phyloP scores from a whole-genome alignment of 169 alveolate species.

The Babesia ovis region DNA sequence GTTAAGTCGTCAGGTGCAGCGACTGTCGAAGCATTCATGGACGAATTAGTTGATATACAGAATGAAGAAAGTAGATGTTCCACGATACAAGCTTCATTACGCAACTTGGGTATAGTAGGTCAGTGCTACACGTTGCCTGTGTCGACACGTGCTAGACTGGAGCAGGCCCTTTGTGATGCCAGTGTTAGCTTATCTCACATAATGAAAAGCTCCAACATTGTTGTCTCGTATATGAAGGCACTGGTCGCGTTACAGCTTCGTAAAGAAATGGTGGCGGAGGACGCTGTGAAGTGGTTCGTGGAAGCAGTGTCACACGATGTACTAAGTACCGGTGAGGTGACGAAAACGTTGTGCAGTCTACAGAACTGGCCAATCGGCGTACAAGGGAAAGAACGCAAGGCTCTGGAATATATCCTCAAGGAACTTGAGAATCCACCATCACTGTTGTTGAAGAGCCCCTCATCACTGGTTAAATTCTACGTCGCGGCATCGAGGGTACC shows the following conservation, averaged over 20 bases:
- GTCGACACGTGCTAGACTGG: conserved; percentile 32
- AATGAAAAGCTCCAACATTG: not conserved
- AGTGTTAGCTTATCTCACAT: conserved; percentile 1
- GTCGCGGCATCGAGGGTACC: conserved; percentile 23
- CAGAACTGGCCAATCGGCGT: conserved; percentile 17
- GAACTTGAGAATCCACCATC: not conserved
- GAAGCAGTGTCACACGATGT: conserved; percentile 18
- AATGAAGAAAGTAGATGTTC: conserved; percentile 1
- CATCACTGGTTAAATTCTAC: conserved; percentile 33
- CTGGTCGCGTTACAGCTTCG: conserved; percentile 21
- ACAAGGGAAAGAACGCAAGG: conserved; percentile 2
- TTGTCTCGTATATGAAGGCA: not conserved
- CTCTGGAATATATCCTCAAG: not conserved
- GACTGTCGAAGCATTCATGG: conserved; percentile 16
- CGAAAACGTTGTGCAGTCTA: conserved; percentile 4
- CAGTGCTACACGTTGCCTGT: conserved; percentile 50
- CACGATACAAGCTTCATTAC: not conserved
- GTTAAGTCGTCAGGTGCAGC: conserved; percentile 50
- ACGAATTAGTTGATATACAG: conserved; percentile 22
- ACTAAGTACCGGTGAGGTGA: not conserved
- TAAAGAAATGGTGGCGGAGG: conserved; percentile 16
- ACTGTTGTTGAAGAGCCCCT: conserved; percentile 5
- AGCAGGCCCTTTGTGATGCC: conserved; percentile 45
- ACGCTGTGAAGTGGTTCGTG: not conserved
- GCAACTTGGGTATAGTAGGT: conserved; percentile 43